Base-by-base conservation (phyloP, 139 green algal genomes). In the Picochlorum costavermella region DNA sequence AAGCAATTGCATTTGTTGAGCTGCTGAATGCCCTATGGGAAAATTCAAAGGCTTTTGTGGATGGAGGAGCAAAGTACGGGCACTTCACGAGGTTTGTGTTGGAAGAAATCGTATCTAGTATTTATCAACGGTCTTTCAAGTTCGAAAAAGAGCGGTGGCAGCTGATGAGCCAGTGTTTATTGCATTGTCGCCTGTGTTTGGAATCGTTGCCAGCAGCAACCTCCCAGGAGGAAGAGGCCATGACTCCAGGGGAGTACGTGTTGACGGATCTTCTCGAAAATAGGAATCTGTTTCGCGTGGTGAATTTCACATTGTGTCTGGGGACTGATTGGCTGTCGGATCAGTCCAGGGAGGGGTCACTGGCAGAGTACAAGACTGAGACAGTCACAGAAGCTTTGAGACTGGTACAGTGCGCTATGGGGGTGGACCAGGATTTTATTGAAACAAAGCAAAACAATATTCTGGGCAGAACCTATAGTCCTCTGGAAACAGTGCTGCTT, bases 11-110 rank as follows among this genome's bases (percentile, higher is more conserved):
- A 0, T 86, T 92, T 48, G 63, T 92, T 20, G 60, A 58, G 1
- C 72, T 92, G 33, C 69, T 92, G 29, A 92, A 91, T 61, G 58
- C 67, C 13, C 64, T 91, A 57, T 67, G 84, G 68, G 64, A 43
- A 14, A 64, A 64, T 28, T 26, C 26, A 26, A 60, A 51, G 28
- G 50, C 29, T 6, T 60, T 86, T 46, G 64, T 72, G 2, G 75
- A 83, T 53, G 79, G 55, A 2, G 83, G 81, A 10, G 30, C 57
- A 0, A 56, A 61, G 9, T 61, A 85, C 14, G 59, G 40, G 1
- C 79, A 83, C 50, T 84, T 87, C 58, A 84, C 84, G 1, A 29
- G 60, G 2, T 86, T 91, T 56, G 75, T 91, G 36, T 61, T 65
- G 5, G 45, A 68, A 3, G 71, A 71, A 8, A 48, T 83, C 6